These are phyloP conservation scores for Alliaria petiolata DNA, from an alignment of 345 rosid species.

Conservation along the genomic window DNA sequence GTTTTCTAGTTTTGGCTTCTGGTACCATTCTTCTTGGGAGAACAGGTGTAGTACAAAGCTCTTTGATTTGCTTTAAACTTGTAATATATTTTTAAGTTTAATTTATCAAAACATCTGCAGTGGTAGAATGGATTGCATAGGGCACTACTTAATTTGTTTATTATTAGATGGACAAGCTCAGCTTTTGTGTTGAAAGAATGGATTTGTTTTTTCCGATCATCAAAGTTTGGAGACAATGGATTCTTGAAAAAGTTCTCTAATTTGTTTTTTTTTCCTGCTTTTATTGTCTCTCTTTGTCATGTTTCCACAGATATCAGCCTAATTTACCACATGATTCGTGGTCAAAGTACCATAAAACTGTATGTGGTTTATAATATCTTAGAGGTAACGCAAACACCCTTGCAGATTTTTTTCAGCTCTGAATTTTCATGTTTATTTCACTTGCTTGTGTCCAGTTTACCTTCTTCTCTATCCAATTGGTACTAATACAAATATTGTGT, in stretches of 20 bases:
- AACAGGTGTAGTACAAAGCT: slow-evolving; percentile 54
- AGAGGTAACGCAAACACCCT: slow-evolving; percentile 55
- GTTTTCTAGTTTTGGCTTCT: slow-evolving; percentile 62
- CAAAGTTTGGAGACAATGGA: not conserved
- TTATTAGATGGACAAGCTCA: not conserved
- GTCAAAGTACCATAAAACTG: slow-evolving; percentile 96
- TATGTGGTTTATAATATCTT: slow-evolving; percentile 91
- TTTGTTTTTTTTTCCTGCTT: not conserved
- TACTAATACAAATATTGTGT: not conserved
- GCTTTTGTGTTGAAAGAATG: not conserved
- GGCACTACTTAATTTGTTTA: not conserved
- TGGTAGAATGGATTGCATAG: not conserved
- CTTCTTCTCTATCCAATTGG: not conserved
- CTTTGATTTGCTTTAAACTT: not conserved
- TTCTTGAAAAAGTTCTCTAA: not conserved
- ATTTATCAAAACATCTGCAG: not conserved
- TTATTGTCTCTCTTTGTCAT: not conserved
- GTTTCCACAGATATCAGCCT: slow-evolving; percentile 83
- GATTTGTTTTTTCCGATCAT: not conserved
- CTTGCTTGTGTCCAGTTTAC: not conserved
- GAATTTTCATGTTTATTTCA: not conserved
- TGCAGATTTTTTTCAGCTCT: not conserved
- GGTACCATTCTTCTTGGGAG: slow-evolving; percentile 61
- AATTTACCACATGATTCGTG: slow-evolving; percentile 98
- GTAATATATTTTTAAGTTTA: not conserved